A percentile compares a stretch with the other conserved stretches of the same genome.
Evolutionary conservation across 164 flowering plant genomes (phyloP).

Genomic region (Tetracentron sinense): DNA sequence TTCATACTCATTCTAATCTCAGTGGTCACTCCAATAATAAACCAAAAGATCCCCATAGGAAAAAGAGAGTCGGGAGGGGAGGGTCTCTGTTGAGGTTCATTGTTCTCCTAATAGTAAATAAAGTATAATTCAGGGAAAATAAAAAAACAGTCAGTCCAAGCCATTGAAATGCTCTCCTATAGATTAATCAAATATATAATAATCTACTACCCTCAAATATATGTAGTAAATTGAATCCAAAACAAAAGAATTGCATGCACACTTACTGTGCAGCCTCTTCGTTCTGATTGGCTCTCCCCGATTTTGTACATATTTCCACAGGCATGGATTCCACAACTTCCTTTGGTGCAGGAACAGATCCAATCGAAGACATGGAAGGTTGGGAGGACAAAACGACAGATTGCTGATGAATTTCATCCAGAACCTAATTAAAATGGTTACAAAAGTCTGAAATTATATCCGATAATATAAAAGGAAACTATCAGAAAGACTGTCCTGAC

Average conservation of each 20-base stretch:
- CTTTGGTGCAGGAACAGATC: constrained; percentile 91
- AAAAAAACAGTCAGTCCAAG: too few relatives aligned
- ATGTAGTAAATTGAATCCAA: neutral
- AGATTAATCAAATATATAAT: neutral
- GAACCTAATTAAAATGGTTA: constrained; percentile 58
- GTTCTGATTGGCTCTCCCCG: constrained; percentile 43
- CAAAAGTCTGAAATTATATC: constrained; percentile 21
- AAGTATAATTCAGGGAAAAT: too few relatives aligned
- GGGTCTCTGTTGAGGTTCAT: too few relatives aligned
- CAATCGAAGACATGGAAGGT: constrained; percentile 79
- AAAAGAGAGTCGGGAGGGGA: too few relatives aligned
- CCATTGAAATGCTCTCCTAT: too few relatives aligned
- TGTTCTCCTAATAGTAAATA: too few relatives aligned
- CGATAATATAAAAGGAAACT: neutral
- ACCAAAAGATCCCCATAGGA: too few relatives aligned
- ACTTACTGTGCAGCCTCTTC: constrained; percentile 90
- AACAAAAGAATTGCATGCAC: neutral
- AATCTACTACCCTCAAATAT: too few relatives aligned
- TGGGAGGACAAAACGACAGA: constrained; percentile 84
- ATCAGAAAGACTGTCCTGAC: neutral
- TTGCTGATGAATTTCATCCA: constrained; percentile 99
- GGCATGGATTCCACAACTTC: constrained; percentile 89
- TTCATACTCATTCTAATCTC: too few relatives aligned
- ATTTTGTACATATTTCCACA: constrained; percentile 47
- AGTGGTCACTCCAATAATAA: too few relatives aligned